A percentile compares a stretch with the other conserved stretches of the same genome.
Conservation (phyloP, 2,329 filamentous ascomycete genomes). For the Cytospora leucostoma region DNA sequence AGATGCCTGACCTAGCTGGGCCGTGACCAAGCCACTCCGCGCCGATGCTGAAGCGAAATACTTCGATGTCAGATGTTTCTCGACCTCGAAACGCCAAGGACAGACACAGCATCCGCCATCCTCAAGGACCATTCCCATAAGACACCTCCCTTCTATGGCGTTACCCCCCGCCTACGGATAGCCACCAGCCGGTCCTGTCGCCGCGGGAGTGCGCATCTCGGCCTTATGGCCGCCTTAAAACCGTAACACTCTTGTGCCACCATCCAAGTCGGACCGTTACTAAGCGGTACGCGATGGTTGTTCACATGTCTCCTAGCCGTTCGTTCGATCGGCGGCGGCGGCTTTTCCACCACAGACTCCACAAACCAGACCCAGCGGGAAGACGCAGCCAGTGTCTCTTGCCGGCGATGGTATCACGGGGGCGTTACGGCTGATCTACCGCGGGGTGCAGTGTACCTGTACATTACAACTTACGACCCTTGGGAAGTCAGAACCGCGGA, state of each 20-base stretch:
- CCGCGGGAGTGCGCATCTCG: background rate
- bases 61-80: background rate
- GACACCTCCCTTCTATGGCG: background rate
- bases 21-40: background rate
- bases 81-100: background rate
- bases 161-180: background rate
- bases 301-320: background rate
- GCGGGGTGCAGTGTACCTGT: background rate
- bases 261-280: background rate
- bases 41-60: background rate
- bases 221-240: conserved; percentile 1
- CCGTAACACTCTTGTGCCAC: background rate
- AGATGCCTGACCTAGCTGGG: background rate
- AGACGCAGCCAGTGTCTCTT: conserved; percentile 1
- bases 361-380: conserved; percentile 21
- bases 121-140: too few relatives aligned
- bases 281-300: background rate
- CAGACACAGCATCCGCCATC: conserved; percentile 3
- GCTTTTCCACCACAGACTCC: background rate
- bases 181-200: background rate
- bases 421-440: background rate
- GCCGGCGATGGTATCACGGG: background rate
- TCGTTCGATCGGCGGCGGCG: background rate
- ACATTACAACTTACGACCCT: background rate
- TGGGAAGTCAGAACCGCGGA: background rate